Percentiles rank a stretch among this genome's conserved stretches.
Evolutionary conservation across 768 basidiomycete genomes (phyloP).

Genomic region (Holtermanniella nyarrowii): DNA sequence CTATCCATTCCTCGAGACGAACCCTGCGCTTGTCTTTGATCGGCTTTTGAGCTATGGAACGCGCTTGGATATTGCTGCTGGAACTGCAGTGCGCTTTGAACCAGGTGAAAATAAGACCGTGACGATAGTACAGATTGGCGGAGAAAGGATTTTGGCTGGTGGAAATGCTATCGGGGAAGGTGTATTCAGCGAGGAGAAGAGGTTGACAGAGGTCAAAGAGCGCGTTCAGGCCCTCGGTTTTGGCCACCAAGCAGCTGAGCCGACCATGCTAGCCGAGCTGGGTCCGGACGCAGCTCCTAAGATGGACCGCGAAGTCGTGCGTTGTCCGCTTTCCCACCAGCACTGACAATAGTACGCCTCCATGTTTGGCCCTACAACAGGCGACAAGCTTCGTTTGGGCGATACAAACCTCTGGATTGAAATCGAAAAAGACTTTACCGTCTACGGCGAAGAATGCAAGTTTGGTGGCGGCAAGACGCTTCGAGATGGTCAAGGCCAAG

Average conservation of each 20-base stretch:
- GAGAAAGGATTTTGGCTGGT: slow-evolving; percentile 60
- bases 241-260: slow-evolving; percentile 48
- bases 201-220: slow-evolving; percentile 12
- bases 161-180: slow-evolving; percentile 63
- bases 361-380: slow-evolving; percentile 92
- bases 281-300: slow-evolving; percentile 44
- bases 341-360: slow-evolving; percentile 53
- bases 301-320: slow-evolving; percentile 43
- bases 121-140: slow-evolving; percentile 66
- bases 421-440: slow-evolving; percentile 78
- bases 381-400: slow-evolving; percentile 76
- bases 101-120: slow-evolving; percentile 83
- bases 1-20: slow-evolving; percentile 89
- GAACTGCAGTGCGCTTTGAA: slow-evolving; percentile 93
- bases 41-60: slow-evolving; percentile 61
- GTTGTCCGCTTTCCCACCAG: slow-evolving; percentile 5
- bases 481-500: slow-evolving; percentile 95
- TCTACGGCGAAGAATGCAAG: slow-evolving; percentile 93
- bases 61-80: slow-evolving; percentile 76
- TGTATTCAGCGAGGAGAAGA: slow-evolving; percentile 39
- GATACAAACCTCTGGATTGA: slow-evolving; percentile 86
- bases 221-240: slow-evolving; percentile 56
- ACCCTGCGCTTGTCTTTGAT: slow-evolving; percentile 69
- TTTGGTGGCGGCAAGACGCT: slow-evolving; percentile 95
- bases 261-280: slow-evolving; percentile 45